Conservation (phyloP, 495 filamentous ascomycete genomes). For the Annulohypoxylon nitens region DNA sequence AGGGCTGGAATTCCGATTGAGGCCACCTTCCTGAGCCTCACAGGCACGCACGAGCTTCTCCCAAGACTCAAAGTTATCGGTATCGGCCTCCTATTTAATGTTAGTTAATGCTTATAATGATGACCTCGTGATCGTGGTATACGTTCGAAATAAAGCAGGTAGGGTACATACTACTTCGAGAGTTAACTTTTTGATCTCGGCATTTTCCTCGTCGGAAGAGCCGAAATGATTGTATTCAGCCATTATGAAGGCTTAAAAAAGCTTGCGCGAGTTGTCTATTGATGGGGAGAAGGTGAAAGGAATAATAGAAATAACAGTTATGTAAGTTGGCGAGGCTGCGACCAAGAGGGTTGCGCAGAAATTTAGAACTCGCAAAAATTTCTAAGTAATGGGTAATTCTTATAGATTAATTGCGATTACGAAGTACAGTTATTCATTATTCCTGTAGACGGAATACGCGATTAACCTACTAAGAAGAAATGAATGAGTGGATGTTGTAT, state of each 20-base stretch:
- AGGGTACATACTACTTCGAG: conserved; percentile 76
- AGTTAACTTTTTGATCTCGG: conserved; percentile 83
- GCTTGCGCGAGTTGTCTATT: conserved; percentile 18
- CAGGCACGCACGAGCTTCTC: conserved; percentile 89
- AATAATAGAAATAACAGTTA: not conserved
- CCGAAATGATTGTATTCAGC: conserved; percentile 71
- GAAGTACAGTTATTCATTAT: conserved; percentile 5
- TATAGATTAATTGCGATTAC: conserved; percentile 19
- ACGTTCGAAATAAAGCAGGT: not conserved
- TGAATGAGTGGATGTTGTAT: conserved; percentile 16
- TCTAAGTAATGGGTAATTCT: not conserved
- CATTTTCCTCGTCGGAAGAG: conserved; percentile 86
- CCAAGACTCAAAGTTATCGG: conserved; percentile 95
- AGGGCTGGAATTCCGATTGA: conserved; percentile 96
- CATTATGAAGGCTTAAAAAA: conserved; percentile 46
- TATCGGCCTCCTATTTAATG: conserved; percentile 70
- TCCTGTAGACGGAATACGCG: not conserved
- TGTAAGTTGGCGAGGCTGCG: conserved; percentile 34
- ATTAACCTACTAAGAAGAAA: not conserved
- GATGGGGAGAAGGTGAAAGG: conserved; percentile 21
- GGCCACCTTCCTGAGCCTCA: conserved; percentile 88
- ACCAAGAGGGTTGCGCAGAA: conserved; percentile 3
- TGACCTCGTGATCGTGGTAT: conserved; percentile 1
- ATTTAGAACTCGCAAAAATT: conserved; percentile 22
- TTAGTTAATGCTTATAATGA: conserved; percentile 23